Conservation (phyloP, 106 monocot species). For the Gastrodia elata region DNA sequence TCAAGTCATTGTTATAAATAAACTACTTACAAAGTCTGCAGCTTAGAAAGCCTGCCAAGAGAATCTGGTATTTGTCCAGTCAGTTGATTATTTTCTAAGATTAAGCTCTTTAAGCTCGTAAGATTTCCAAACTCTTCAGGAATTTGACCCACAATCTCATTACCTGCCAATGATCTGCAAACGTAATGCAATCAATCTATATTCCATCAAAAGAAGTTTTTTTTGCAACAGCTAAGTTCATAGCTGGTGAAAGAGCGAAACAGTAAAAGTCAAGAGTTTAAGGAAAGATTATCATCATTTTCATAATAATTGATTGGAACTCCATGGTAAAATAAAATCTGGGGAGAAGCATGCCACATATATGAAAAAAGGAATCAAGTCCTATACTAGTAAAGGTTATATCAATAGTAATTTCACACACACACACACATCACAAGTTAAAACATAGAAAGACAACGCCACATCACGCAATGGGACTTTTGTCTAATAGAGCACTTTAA, state of each 20-base stretch:
- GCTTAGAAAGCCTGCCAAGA: constrained; percentile 84
- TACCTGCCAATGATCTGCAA: constrained; percentile 71
- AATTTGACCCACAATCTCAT: constrained; percentile 70
- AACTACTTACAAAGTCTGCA: constrained; percentile 73
- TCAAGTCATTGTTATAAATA: not conserved
- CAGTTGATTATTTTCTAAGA: constrained; percentile 73
- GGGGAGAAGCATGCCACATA: not conserved
- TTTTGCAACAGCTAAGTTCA: not conserved
- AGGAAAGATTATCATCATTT: not conserved
- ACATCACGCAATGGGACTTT: too few species aligned
- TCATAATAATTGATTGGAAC: not conserved
- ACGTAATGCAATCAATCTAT: constrained; percentile 5
- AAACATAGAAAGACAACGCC: too few species aligned
- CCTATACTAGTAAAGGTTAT: too few species aligned
- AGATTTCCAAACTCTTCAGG: constrained; percentile 80
- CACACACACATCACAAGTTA: too few species aligned
- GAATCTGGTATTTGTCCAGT: constrained; percentile 76
- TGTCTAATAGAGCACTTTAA: too few species aligned
- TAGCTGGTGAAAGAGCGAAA: not conserved
- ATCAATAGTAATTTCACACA: too few species aligned
- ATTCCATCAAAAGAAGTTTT: not conserved
- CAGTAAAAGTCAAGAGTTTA: not conserved
- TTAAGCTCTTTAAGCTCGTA: constrained; percentile 68
- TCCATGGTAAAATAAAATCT: not conserved
- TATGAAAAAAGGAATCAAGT: too few species aligned